A percentile compares a stretch with the other conserved stretches of the same genome.
Evolutionary conservation across 805 yeast species (phyloP).

Genomic region (Nakazawaea siamensis): DNA sequence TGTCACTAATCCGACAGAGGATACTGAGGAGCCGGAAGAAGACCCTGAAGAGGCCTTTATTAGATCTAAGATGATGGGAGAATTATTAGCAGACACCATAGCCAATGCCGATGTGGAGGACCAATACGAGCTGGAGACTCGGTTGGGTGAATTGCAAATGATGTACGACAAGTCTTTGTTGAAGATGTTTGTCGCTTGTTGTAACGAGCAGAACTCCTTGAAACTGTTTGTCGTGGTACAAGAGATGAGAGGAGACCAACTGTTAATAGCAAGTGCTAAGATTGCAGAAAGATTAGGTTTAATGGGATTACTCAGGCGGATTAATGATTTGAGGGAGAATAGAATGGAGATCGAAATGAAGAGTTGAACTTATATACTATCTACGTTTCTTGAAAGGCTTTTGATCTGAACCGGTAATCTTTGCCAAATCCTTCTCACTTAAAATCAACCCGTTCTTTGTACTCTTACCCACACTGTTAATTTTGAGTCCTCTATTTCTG

Average conservation of each 20-base stretch:
- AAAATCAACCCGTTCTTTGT: slow-evolving; percentile 76
- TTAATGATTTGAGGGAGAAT: slow-evolving; percentile 45
- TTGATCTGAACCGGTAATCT: slow-evolving; percentile 22
- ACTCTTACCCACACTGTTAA: slow-evolving; percentile 60
- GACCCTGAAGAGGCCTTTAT: slow-evolving; percentile 59
- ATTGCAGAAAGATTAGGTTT: slow-evolving; percentile 71
- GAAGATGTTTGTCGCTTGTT: slow-evolving; percentile 65
- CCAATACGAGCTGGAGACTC: slow-evolving; percentile 33
- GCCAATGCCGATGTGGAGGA: slow-evolving; percentile 28
- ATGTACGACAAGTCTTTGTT: slow-evolving; percentile 72
- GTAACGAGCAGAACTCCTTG: slow-evolving; percentile 53
- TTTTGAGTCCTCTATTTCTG: slow-evolving; percentile 74
- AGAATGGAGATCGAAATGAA: slow-evolving; percentile 26
- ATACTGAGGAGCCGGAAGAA: slow-evolving; percentile 19
- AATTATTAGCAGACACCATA: slow-evolving; percentile 49
- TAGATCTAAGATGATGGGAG: slow-evolving; percentile 53
- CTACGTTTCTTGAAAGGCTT: slow-evolving; percentile 2
- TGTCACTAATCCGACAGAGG: slow-evolving; percentile 25
- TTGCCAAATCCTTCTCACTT: slow-evolving; percentile 57
- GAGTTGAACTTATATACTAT: not conserved
- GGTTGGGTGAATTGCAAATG: slow-evolving; percentile 43
- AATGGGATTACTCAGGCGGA: slow-evolving; percentile 41
- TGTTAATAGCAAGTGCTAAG: slow-evolving; percentile 74
- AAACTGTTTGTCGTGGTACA: slow-evolving; percentile 66
- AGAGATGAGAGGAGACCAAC: slow-evolving; percentile 68